Base-by-base conservation (phyloP, 768 basidiomycete genomes). In the Suillus bovinus region DNA sequence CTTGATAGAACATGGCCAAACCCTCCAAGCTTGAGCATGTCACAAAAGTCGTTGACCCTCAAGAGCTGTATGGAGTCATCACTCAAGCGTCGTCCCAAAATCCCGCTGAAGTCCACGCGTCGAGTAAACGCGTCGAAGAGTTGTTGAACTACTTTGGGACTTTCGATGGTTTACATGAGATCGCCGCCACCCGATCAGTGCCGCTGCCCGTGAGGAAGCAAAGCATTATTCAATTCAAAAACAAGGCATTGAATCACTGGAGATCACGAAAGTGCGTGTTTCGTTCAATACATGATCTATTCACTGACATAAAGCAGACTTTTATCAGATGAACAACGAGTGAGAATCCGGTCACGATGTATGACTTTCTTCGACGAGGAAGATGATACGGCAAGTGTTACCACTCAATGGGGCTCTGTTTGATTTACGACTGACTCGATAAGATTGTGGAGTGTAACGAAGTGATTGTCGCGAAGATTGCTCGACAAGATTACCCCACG, bases 191-290 rank as follows among this genome's bases (percentile, higher is more conserved):
- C 66, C 77, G 75, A 64, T 73, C 80, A 2, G 73, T 88, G n/a
- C 87, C 90, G 16, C 72, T 89, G 41, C 77, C 77, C 17, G 82
- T 94, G 56, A 86, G 94, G 46, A 84, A 90, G 67, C 90, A 91
- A 72, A 86, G 90, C 29, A 91, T 93, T 65, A 90, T 96, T 60
- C 93, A 94, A 69, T 90, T 95, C 78, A 96, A 96, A 77, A 96
- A 95, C 68, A 81, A 82, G 1, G 88, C 87, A 3, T 72, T 87
- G 4, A 76, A 76, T 55, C 88, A 91, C 69, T 96, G 94, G 94
- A 81, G 84, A 70, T 88, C 87, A 36, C 78, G 87, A 77, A 92
- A 86, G 93, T 91, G 66, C 70, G 83, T 66, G 27, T 20, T 55
- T 39, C 41, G 50, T 55, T 22, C 11, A 41, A 39, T 17, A 41